Base-by-base conservation (phyloP, 306 rosid species). In the Pueraria montana region DNA sequence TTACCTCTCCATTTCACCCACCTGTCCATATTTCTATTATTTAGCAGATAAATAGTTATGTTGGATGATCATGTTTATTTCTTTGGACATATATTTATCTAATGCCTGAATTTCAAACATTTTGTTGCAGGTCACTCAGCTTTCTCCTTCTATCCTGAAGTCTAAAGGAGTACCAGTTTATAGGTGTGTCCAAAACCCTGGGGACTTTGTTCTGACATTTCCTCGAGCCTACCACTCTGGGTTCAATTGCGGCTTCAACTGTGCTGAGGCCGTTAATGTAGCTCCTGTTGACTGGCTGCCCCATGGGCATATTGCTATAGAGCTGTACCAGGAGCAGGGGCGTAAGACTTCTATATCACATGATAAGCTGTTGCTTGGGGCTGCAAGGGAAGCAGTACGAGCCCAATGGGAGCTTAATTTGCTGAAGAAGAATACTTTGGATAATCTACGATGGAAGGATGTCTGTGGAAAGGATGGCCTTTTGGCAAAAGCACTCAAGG, bases 241-340 rank as follows among this genome's bases (percentile, higher is more conserved):
- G 76, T 96, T 96, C 90, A 96, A 96, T 87, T 91, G 96, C 32
- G 99, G 99, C 84, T 96, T 96, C 96, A 96, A 96, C 88, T 94
- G 97, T 87, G 99, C 99, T 0, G 99, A 96, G 97, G 99, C 99
- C 59, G 99, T 96, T 81, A 96, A 96, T 80, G 99, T 94, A 17
- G 99, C 99, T 83, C 98, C 98, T 74, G 97, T 94, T 82, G 99
- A 96, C 85, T 96, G 98, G 99, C 85, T 96, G 71, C 98, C 97
- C 75, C 98, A 96, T 76, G 99, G 99, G 74, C 96, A 96, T 90
- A 84, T 89, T 77, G 98, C 99, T 70, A 86, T 96, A 88, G 91
- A 90, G 85, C 88, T 92, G 46, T 96, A 96, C 82, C 90, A 86
- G 83, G 90, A 90, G 84, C 99, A 92, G 87, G 89, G 92, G 78